Conservation (phyloP, 1,284 basidiomycete genomes). For the Agroathelia rolfsii region DNA sequence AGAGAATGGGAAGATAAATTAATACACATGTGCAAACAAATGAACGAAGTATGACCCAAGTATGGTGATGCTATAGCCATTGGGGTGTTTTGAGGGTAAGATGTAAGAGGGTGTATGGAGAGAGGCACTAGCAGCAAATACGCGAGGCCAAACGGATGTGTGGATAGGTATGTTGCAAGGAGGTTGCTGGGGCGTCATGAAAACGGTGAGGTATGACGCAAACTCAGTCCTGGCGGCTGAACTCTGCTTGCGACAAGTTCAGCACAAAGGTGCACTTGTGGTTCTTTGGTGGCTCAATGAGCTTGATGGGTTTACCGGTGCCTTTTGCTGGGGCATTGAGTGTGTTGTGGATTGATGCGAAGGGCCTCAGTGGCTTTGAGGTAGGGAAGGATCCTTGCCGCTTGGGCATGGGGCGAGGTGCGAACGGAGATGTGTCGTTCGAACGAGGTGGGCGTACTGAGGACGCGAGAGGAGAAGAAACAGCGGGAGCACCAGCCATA, state of each 20-base stretch:
- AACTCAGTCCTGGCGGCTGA: constrained; percentile 57
- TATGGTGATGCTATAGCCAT: no score
- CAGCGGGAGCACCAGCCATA: constrained; percentile 18
- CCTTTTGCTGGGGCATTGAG: constrained; percentile 21
- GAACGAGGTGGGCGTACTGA: constrained; percentile 20
- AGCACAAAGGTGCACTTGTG: constrained; percentile 60
- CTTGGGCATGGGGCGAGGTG: constrained; percentile 26
- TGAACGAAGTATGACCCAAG: no score
- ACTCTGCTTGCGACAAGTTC: constrained; percentile 70
- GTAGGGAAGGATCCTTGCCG: constrained; percentile 46
- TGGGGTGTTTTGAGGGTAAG: no score
- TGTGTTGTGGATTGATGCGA: constrained; percentile 46
- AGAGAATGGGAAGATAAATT: no score
- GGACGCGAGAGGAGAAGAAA: constrained; percentile 54
- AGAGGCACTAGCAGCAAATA: constrained; percentile 5
- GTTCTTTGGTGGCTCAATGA: constrained; percentile 68
- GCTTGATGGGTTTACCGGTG: constrained; percentile 41
- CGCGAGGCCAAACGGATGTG: constrained; percentile 11
- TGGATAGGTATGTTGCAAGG: constrained; percentile 14
- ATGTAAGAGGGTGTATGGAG: constrained; percentile 1
- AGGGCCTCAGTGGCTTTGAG: constrained; percentile 67
- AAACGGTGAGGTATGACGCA: constrained; percentile 6
- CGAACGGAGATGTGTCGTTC: no score
- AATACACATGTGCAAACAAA: no score
- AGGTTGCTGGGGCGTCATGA: not conserved